phyloP scores from a whole-genome alignment of 441 rosid species.

The Croton setiger region DNA sequence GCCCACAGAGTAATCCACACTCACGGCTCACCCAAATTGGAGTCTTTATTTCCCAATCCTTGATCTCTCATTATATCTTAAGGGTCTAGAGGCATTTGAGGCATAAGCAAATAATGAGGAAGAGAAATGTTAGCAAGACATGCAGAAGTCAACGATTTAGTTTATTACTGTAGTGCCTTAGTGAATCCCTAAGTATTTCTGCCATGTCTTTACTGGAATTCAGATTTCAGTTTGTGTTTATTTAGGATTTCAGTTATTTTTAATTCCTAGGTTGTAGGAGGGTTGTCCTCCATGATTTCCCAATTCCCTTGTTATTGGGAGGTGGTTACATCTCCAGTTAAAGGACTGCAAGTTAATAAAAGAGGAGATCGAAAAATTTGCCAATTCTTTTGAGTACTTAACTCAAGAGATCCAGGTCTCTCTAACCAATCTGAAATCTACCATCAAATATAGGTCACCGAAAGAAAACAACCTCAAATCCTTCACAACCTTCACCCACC shows the following conservation, averaged over 20 bases:
- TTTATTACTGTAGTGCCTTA: background rate
- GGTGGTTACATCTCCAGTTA: background rate
- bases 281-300: background rate
- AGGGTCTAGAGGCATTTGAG: too few species aligned
- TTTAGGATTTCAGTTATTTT: background rate
- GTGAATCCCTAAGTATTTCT: background rate
- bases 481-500: background rate
- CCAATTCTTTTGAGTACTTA: background rate
- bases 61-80: background rate
- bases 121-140: too few species aligned
- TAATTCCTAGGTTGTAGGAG: background rate
- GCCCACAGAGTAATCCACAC: background rate
- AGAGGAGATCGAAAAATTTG: background rate
- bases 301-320: background rate
- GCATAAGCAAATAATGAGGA: too few species aligned
- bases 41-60: background rate
- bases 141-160: too few species aligned
- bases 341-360: background rate
- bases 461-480: background rate
- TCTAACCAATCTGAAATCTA: background rate
- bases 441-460: background rate
- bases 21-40: background rate
- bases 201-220: background rate
- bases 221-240: background rate
- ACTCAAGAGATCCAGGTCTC: background rate